Base-by-base conservation (phyloP, 805 yeast genomes). In the Grigorovia transvaalensis region DNA sequence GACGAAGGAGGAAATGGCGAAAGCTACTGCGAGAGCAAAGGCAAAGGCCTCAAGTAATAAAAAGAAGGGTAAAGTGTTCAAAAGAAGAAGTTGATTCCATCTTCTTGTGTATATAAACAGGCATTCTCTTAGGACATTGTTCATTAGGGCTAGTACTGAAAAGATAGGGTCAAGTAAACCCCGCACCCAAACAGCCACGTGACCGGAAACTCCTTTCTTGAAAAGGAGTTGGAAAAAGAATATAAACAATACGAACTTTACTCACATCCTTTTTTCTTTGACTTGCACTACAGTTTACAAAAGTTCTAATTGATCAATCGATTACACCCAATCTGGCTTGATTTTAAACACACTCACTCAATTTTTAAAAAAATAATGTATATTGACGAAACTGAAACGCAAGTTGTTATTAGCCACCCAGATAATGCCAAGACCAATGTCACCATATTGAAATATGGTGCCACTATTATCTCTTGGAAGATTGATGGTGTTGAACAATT, bases 391-490 rank as follows among this genome's bases (percentile, higher is more conserved):
- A 74, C 79, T 29, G 88, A 77, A 38, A 78, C 75, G 46, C 76
- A 75, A 56, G 91, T 88, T 35, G 67, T 78, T 5, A 57, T 88
- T 29, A 74, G 82, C 1, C 81, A 76, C 50, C 83, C 82, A 20
- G 68, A 70, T 5, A 71, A 77, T 56, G 67, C 76, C 2, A 59
- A 66, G 40, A 79, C 93, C 18, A 65, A 71, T 17, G 88, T 80
- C n/a, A 77, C 80, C 50, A 77, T 93, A 53, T 76, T 93, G 53
- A 82, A 84, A 55, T 87, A 79, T 59, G 99, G 99, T 38, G 99
- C 98, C 51, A 87, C 90, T 19, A 82, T 90, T 4, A 68, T 79
- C 38, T 86, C 96, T 1, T 93, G 98, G 98, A 75, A 71, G 49
- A 64, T 83, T 38, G 71, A 76, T 20, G 87, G 85, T 35, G 67